Base-by-base conservation (phyloP, 768 basidiomycete genomes). In the Boletus subcaerulescens region DNA sequence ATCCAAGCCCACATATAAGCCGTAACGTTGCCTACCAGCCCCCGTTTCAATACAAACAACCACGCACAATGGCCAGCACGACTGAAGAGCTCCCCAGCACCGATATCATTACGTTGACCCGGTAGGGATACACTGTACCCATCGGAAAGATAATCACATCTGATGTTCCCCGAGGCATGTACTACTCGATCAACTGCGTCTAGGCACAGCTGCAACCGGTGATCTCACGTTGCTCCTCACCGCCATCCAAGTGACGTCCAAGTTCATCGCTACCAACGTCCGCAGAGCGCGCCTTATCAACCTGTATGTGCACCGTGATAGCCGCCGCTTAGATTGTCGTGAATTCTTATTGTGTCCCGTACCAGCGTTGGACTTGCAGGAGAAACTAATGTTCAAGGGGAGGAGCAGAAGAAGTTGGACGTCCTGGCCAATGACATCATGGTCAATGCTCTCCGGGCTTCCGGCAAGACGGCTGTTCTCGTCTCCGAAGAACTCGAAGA, bases 361-460 rank as follows among this genome's bases (percentile, higher is more conserved):
- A 31, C 46, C 65, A 96, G 94, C n/a, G 89, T 99, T 61, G 97
- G 97, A 32, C 80, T 96, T 20, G 97, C 97, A 15, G 97, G 97
- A 15, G 93, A 95, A 68, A 91, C 91, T 26, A 99, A 99, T 68
- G 88, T 95, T 9, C 93, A 95, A 73, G 97, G 97, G 20, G 97
- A 98, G 72, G 97, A 98, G 68, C 97, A 99, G 80, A 99, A 99
- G 81, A 99, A 99, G 76, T 81, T 99, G 50, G 95, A 97, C 67
- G 87, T 97, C n/a, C 78, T 97, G 32, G 90, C 93, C 14, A 98
- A 99, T 71, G 95, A 99, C 71, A 99, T 99, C 80, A 98, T 99
- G 97, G 83, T 98, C 65, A 98, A 98, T 67, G 88, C 95, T 45
- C 83, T 99, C 33, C 84, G 92, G 40, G 95, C 95, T 4, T 95